phyloP scores from a whole-genome alignment of 441 rosid genomes.

The Raphanus hybrid region DNA sequence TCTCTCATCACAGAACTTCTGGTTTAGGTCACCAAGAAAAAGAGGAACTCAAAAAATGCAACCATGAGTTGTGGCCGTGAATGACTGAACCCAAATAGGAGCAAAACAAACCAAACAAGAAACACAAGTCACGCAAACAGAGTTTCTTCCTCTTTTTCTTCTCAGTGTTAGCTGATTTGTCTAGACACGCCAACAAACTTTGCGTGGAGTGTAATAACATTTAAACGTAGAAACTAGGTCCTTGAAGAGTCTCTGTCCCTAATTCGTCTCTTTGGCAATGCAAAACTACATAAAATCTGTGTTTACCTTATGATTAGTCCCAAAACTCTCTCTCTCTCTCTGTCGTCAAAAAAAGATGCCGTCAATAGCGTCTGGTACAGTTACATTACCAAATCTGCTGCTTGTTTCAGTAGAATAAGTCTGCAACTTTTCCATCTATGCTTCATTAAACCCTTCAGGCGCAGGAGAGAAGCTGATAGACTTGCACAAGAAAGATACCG shows the following conservation, averaged over 20 bases:
- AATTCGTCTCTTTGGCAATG: too few species aligned
- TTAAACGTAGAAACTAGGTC: not conserved
- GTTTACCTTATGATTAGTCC: not conserved
- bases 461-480: slow-evolving; percentile 5
- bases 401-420: slow-evolving; percentile 20
- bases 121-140: slow-evolving; percentile 29
- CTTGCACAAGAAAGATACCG: slow-evolving; percentile 13
- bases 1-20: slow-evolving; percentile 10
- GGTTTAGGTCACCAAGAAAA: slow-evolving; percentile 31
- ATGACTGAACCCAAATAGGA: not conserved
- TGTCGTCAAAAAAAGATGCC: slow-evolving; percentile 42
- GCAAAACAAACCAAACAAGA: slow-evolving; percentile 33
- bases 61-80: slow-evolving; percentile 6
- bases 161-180: not conserved
- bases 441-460: slow-evolving; percentile 45
- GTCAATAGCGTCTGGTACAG: slow-evolving; percentile 43
- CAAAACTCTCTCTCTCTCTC: slow-evolving; percentile 18
- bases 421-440: not conserved
- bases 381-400: slow-evolving; percentile 30
- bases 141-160: slow-evolving; percentile 2
- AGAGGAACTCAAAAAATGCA: not conserved
- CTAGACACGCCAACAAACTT: slow-evolving; percentile 34
- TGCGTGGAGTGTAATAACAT: slow-evolving; percentile 41
- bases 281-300: slow-evolving; percentile 3
- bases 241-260: slow-evolving; percentile 28